Base-by-base conservation (phyloP, 495 filamentous ascomycete genomes). In the Penicillium egyptiacum region DNA sequence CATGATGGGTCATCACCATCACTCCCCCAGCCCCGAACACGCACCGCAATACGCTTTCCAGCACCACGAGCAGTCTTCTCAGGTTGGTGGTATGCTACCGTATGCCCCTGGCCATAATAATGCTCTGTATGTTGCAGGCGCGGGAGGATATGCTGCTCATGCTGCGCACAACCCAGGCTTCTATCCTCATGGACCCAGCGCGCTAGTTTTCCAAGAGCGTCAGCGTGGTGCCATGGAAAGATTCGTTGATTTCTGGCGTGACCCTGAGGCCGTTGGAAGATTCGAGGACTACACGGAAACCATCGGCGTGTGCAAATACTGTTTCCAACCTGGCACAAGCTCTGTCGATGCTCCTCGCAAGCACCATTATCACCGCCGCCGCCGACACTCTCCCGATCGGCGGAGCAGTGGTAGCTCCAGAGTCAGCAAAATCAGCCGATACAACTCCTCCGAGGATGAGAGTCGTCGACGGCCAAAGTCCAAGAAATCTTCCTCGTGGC, bases 201-300 rank as follows among this genome's bases (percentile, higher is more conserved):
- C 62, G 5, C 67, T 79, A 57, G 79, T 74, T 35, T 71, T 80
- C 46, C 70, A 74, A 48, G 74, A 76, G 41, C 75, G 71, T 17
- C 83, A 81, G 30, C 73, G 73, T 28, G 83, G 82, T 3, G 81
- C 86, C 5, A 60, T 88, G 8, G 72, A 71, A 35, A 83, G 78
- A 39, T 74, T 87, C 33, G 73, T 84, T 17, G 80, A 86, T 56
- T 87, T 86, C 62, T 86, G 84, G 81, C 81, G 81, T 47, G 86
- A 89, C 56, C 77, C 82, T 2, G 84, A 90, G 59, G 87, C 82
- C 12, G 84, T 90, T 4, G 82, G 78, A 6, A 81, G 81, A 57
- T 90, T 86, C 62, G 87, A 90, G 67, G 85, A 88, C 62, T 90
- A 90, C 58, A 87, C 86, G 3, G 86, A 90, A 64, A 76, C 81